Evolutionary conservation across 192 early-diverging fungal species (phyloP), one percentile per base, ranked within the genome.

Genomic region (Coemansia sp.): DNA sequence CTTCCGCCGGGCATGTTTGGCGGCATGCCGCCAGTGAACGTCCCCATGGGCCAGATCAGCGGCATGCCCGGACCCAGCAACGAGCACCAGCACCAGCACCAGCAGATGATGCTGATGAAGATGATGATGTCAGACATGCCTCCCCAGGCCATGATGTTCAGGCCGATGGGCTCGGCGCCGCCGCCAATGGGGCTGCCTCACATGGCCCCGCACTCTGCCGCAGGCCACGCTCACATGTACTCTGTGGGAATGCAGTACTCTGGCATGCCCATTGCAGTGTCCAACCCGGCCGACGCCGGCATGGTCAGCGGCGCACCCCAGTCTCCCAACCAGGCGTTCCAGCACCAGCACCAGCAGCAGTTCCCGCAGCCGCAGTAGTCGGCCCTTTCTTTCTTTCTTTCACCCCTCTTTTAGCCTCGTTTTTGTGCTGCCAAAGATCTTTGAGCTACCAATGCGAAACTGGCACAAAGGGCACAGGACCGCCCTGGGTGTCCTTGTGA

Each of bases 41-140:
- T 76, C 42, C 61, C 64, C 12, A 72, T 77, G 75, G 55, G 65
- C 10, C 43, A 61, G 52, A 60, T 72, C 58, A 53, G n/a, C 42
- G 63, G 63, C 38, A 61, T 72, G 13, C 75, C 65, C 25, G 72
- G 56, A 3, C 57, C 61, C 1, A 35, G 23, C 16, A 66, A 36
- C 55, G 62, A 67, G 65, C 64, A 76, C 52, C 55, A 67, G 65
- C 64, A 76, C 52, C 55, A 67, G 65, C 64, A 76, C 52, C 55
- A 57, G 55, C 55, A 57, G 45, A 58, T 65, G 52, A 66, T 73
- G 76, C 59, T 78, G 26, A 72, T 73, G 64, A 70, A 64, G 65
- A 72, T 69, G 75, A 71, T 68, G 70, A 68, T 77, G 75, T 41
- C 66, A 6, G 70, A 72, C 21, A 50, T 69, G 69, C 75, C 76